These are phyloP conservation scores for Mycotypha africana DNA, from an alignment of 371 early-diverging fungal genomes.

Conservation along the genomic window DNA sequence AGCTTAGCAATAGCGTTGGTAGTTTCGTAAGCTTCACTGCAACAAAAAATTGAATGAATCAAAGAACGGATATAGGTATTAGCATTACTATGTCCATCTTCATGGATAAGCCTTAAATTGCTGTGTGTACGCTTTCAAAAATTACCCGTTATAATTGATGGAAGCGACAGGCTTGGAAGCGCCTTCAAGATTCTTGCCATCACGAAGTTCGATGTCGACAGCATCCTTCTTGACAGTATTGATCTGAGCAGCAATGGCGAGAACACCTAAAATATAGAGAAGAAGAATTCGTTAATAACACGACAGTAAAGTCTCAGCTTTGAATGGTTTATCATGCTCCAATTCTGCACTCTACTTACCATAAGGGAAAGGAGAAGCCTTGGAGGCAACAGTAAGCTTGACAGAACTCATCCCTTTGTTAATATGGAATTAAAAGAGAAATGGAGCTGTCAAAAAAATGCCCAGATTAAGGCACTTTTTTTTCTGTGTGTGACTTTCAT, in stretches of 20 bases:
- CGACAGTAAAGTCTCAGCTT: no score
- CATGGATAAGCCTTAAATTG: no score
- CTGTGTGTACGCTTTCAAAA: no score
- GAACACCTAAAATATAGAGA: conserved; percentile 25
- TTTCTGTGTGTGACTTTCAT: no score
- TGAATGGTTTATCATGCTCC: no score
- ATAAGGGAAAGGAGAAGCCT: conserved; percentile 34
- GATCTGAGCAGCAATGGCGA: conserved; percentile 33
- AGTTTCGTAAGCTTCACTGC: conserved; percentile 36
- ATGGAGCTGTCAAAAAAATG: no score
- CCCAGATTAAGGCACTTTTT: no score
- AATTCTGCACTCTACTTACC: conserved; percentile 15
- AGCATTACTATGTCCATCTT: no score
- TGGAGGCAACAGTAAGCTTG: conserved; percentile 35
- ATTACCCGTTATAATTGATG: conserved; percentile 36
- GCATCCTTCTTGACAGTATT: conserved; percentile 36
- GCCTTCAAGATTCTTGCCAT: conserved; percentile 35
- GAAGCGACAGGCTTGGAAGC: conserved; percentile 28
- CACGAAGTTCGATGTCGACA: conserved; percentile 33
- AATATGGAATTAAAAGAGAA: no score
- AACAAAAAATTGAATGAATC: no score
- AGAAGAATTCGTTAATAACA: not conserved
- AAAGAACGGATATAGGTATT: no score
- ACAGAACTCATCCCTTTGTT: conserved; percentile 24
- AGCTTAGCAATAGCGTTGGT: conserved; percentile 39